Conservation (phyloP, 768 basidiomycete genomes). For the Lactarius evosmus region DNA sequence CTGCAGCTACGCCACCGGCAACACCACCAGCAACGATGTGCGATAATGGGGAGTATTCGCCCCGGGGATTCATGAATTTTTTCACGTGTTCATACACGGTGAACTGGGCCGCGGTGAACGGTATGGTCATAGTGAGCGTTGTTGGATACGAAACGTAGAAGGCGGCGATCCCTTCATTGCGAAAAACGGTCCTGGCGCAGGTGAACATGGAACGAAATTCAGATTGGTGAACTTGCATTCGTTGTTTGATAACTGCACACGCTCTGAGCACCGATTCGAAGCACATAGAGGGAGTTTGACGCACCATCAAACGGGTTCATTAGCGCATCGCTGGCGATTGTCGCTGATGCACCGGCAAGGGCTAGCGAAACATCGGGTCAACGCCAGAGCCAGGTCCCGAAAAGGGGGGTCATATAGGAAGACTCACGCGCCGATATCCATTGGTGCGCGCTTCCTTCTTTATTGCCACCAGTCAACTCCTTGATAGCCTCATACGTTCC, state of each 20-base stretch:
- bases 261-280: conserved; percentile 20
- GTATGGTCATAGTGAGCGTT: conserved; percentile 92
- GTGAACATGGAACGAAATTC: conserved; percentile 81
- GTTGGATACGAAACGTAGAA: conserved; percentile 99
- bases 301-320: conserved; percentile 99
- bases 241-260: conserved; percentile 92
- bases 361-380: conserved; percentile 44
- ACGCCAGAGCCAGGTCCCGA: neutral
- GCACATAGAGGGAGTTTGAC: conserved; percentile 30
- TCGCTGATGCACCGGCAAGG: conserved; percentile 89
- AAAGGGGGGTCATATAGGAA: conserved; percentile 14
- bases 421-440: conserved; percentile 84
- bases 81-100: conserved; percentile 95
- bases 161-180: conserved; percentile 78
- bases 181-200: conserved; percentile 85
- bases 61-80: conserved; percentile 75
- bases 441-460: conserved; percentile 61
- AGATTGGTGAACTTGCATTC: conserved; percentile 97
- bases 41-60: conserved; percentile 87
- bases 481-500: conserved; percentile 94
- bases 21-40: conserved; percentile 91
- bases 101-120: conserved; percentile 98
- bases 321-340: conserved; percentile 91
- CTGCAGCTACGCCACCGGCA: conserved; percentile 92
- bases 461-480: conserved; percentile 86